Evolutionary conservation across 495 filamentous ascomycete genomes (phyloP), one percentile per base, ranked within the genome.

Genomic region (Aspergillus wentii): DNA sequence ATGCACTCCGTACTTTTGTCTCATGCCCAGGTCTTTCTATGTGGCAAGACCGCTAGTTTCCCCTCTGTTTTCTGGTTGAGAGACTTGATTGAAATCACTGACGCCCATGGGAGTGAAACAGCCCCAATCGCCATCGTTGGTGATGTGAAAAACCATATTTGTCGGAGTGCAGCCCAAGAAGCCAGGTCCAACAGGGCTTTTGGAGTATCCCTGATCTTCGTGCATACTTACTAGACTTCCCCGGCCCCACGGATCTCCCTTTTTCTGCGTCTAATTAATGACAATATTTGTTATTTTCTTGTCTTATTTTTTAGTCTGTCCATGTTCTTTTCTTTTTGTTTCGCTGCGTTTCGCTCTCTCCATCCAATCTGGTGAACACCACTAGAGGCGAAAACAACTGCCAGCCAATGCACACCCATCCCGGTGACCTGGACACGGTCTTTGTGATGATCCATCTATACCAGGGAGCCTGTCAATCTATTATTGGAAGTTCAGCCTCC

Each of bases 201-300:
- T n/a, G n/a, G n/a, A n/a, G 30, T 30, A 33, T 39, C 42, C 42
- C 32, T 46, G 38, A 40, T 23, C 43, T 25, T 35, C 30, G 22
- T 51, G 38, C 47, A 46, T 49, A n/a, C n/a, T n/a, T n/a, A 35
- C 17, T 30, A 35, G 30, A 41, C 14, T 30, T n/a, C 16, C n/a
- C 15, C 33, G 22, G 19, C 27, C 40, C 40, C 38, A 25, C 26
- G 31, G 26, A 5, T 29, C 3, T 30, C 18, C 17, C 17, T 30
- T 30, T 16, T 30, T 25, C 34, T 17, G 26, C 27, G 23, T 22
- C 30, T 11, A 8, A 30, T 35, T 29, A 17, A 29, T 10, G 26
- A 29, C 14, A 29, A 6, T 29, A 29, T 29, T n/a, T n/a, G n/a
- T n/a, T n/a, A n/a, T n/a, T n/a, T n/a, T n/a, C n/a, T n/a, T n/a